These are phyloP conservation scores for Rhodomyrtus tomentosa DNA, from an alignment of 345 rosid species.

Conservation along the genomic window DNA sequence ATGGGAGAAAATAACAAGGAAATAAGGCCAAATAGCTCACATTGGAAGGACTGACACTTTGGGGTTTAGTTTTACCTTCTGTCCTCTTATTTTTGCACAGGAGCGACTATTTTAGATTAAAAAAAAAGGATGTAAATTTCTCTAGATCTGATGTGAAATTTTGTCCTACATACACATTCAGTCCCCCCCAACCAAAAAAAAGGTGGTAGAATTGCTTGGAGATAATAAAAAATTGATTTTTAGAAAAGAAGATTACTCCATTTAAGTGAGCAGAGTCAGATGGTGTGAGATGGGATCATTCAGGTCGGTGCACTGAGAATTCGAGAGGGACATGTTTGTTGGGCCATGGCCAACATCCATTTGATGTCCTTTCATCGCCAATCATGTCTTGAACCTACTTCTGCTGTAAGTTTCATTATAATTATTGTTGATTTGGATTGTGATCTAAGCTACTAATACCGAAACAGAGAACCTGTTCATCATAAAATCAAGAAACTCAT, in stretches of 20 bases:
- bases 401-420: background rate
- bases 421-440: background rate
- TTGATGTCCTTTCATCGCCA: background rate
- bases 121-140: background rate
- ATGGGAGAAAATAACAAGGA: background rate
- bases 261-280: background rate
- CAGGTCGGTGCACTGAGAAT: background rate
- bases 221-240: background rate
- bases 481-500: background rate
- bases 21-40: background rate
- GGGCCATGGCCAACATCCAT: constrained; percentile 1
- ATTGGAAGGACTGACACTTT: background rate
- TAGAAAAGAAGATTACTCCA: background rate
- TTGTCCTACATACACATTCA: background rate
- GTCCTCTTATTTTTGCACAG: background rate
- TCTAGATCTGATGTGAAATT: background rate
- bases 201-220: background rate
- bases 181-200: background rate
- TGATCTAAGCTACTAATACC: background rate
- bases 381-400: background rate
- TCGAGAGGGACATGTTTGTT: background rate
- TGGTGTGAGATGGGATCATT: background rate
- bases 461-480: background rate
- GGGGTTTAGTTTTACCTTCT: background rate
- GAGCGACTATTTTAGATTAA: background rate